Percentiles rank a stretch among this genome's conserved stretches.
Conservation (phyloP, 1,139 yeast genomes). For the Suhomyces choctaworum region DNA sequence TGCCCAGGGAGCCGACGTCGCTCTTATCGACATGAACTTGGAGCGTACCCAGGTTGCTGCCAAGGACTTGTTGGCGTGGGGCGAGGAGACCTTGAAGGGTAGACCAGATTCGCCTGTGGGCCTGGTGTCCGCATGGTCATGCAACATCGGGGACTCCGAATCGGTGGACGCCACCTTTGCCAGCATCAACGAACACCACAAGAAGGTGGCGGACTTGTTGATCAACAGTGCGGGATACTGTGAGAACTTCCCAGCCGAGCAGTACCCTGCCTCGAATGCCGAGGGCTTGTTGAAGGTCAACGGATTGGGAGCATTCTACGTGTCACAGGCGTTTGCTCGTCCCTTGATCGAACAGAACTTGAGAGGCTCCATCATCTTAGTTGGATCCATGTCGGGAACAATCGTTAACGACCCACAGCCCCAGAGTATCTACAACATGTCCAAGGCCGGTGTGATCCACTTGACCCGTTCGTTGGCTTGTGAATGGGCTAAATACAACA, state of each 20-base stretch:
- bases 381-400: conserved; percentile 52
- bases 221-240: conserved; percentile 85
- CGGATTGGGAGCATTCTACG: conserved; percentile 73
- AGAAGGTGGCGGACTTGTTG: conserved; percentile 60
- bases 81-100: conserved; percentile 47
- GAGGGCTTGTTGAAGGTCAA: conserved; percentile 71
- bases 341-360: conserved; percentile 62
- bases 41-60: conserved; percentile 64
- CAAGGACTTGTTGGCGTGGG: conserved; percentile 57
- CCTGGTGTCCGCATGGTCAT: conserved; percentile 66
- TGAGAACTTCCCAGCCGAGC: conserved; percentile 75
- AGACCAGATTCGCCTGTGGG: conserved; percentile 40
- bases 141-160: conserved; percentile 70
- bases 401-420: conserved; percentile 55
- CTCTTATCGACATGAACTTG: conserved; percentile 70
- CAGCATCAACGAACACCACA: conserved; percentile 56
- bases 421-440: conserved; percentile 52
- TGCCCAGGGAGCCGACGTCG: conserved; percentile 69
- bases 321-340: conserved; percentile 60
- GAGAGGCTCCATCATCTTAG: conserved; percentile 45
- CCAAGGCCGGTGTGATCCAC: conserved; percentile 53
- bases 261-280: conserved; percentile 71
- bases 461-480: conserved; percentile 50
- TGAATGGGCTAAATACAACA: conserved; percentile 54
- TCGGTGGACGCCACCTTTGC: conserved; percentile 57